phyloP scores from a whole-genome alignment of 2,329 filamentous ascomycete genomes.

The Talaromyces sp. region DNA sequence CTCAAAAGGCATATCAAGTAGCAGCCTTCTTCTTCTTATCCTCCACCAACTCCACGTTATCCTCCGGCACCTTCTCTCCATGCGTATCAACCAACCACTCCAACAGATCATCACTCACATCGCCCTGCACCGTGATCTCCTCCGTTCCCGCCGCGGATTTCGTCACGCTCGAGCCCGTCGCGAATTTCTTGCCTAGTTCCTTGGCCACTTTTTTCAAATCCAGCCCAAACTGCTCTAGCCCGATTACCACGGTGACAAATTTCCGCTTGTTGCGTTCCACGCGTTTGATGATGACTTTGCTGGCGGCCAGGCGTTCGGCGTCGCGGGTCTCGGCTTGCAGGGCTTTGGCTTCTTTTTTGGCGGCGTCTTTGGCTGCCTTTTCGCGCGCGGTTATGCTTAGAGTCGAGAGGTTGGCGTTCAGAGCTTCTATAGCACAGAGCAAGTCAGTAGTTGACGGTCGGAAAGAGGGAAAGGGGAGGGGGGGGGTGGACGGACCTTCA shows the following conservation, averaged over 20 bases:
- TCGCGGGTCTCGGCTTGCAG: conserved; percentile 80
- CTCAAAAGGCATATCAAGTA: conserved; percentile 8
- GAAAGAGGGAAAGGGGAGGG: background rate
- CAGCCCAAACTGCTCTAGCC: conserved; percentile 83
- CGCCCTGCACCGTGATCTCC: conserved; percentile 96
- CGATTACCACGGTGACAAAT: conserved; percentile 87
- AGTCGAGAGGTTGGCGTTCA: conserved; percentile 77
- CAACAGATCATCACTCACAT: conserved; percentile 89
- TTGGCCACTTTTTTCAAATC: conserved; percentile 95
- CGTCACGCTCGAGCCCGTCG: conserved; percentile 87
- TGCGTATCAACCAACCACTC: conserved; percentile 90
- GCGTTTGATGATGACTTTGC: conserved; percentile 85
- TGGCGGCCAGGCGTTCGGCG: conserved; percentile 74
- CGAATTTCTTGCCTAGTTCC: conserved; percentile 98
- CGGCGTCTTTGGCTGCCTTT: conserved; percentile 89
- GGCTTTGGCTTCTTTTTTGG: conserved; percentile 95
- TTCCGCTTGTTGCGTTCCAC: conserved; percentile 98
- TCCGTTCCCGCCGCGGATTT: conserved; percentile 82
- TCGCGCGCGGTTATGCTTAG: conserved; percentile 90
- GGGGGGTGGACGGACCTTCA: no score
- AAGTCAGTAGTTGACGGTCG: background rate
- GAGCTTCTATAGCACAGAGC: conserved; percentile 56
- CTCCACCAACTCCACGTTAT: conserved; percentile 91
- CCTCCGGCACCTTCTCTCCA: conserved; percentile 76
- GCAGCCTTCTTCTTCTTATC: conserved; percentile 74